These are phyloP conservation scores for Pseudoneurospora amorphoporcata DNA, from an alignment of 495 filamentous ascomycete species.

Conservation along the genomic window DNA sequence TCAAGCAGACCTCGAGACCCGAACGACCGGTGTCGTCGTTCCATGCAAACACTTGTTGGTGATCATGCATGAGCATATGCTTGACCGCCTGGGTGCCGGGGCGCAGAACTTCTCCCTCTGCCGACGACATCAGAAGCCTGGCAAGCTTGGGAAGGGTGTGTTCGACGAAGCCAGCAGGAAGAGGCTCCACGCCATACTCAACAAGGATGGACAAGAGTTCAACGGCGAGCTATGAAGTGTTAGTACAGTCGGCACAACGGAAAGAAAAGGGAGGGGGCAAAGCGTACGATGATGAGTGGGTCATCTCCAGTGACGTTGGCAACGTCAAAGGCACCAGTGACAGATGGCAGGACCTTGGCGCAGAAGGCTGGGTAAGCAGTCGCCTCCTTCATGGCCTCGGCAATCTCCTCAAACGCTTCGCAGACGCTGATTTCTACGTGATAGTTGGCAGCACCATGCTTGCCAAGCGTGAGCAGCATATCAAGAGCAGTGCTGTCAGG, in stretches of 20 bases:
- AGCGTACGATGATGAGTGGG: slow-evolving; percentile 58
- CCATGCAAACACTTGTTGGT: slow-evolving; percentile 77
- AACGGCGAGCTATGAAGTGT: slow-evolving; percentile 53
- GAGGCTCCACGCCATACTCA: slow-evolving; percentile 68
- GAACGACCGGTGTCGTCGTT: slow-evolving; percentile 63
- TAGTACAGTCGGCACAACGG: neutral
- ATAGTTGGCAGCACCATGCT: slow-evolving; percentile 78
- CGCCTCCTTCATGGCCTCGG: slow-evolving; percentile 43
- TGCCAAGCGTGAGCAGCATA: slow-evolving; percentile 79
- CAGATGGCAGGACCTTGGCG: slow-evolving; percentile 72
- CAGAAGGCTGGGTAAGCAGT: slow-evolving; percentile 71
- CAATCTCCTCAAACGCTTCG: slow-evolving; percentile 85
- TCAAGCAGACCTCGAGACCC: slow-evolving; percentile 77
- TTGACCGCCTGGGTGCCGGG: slow-evolving; percentile 80
- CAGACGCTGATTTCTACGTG: slow-evolving; percentile 72
- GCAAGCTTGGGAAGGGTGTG: slow-evolving; percentile 79
- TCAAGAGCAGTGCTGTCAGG: slow-evolving; percentile 59
- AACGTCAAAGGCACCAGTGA: slow-evolving; percentile 83
- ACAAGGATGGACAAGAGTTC: slow-evolving; percentile 75
- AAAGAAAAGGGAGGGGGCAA: neutral
- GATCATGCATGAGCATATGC: slow-evolving; percentile 77
- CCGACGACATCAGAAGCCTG: slow-evolving; percentile 63
- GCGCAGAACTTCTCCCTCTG: slow-evolving; percentile 77
- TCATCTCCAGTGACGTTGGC: slow-evolving; percentile 75
- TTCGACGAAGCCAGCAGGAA: slow-evolving; percentile 78